Evolutionary conservation across 768 basidiomycete species (phyloP).

Genomic region (Calocybe gangraenosa): DNA sequence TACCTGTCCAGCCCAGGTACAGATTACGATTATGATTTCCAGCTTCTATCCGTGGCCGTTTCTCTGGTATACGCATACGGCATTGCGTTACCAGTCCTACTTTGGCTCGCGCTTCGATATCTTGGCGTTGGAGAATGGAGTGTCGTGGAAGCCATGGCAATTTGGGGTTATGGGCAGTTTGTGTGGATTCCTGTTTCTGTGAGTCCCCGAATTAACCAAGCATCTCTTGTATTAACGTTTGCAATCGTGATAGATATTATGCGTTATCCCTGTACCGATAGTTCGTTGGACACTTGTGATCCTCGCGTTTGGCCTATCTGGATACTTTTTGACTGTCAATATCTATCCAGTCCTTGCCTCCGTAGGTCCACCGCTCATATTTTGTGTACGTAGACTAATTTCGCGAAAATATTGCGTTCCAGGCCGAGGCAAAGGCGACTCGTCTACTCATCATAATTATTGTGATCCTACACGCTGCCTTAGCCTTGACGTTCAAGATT

Average conservation of each 20-base stretch:
- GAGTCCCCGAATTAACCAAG: constrained; percentile 21
- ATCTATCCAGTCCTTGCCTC: constrained; percentile 87
- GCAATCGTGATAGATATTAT: constrained; percentile 53
- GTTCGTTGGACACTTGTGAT: constrained; percentile 80
- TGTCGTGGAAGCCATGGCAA: constrained; percentile 73
- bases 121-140: constrained; percentile 89
- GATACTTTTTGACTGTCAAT: constrained; percentile 80
- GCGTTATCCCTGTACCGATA: constrained; percentile 79
- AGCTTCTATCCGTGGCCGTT: constrained; percentile 76
- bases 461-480: constrained; percentile 66
- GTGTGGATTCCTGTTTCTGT: constrained; percentile 89
- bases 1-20: constrained; percentile 65
- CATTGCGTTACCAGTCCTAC: constrained; percentile 69
- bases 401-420: neutral
- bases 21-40: constrained; percentile 80
- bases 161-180: constrained; percentile 82
- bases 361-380: constrained; percentile 39
- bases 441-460: constrained; percentile 79
- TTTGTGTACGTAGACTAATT: neutral
- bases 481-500: constrained; percentile 86
- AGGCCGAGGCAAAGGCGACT: constrained; percentile 87
- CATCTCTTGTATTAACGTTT: neutral
- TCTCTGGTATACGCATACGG: constrained; percentile 87
- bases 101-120: constrained; percentile 86
- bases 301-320: constrained; percentile 72